Evolutionary conservation across 345 rosid species (phyloP), one percentile per base, ranked within the genome.

Genomic region (Syzygium oleosum): DNA sequence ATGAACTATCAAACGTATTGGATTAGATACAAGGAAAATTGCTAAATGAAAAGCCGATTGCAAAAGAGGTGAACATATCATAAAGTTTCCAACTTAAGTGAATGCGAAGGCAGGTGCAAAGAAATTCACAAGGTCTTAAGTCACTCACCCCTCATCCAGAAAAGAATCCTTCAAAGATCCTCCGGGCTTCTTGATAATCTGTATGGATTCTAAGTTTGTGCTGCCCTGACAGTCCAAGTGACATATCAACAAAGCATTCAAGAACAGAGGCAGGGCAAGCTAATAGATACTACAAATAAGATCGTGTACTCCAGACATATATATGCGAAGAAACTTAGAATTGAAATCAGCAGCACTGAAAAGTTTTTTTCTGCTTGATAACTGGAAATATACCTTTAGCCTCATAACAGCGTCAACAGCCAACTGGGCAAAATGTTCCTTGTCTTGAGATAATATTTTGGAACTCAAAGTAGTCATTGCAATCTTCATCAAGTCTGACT

Each of bases 331-430:
- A 49, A 56, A 87, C 43, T 27, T 58, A 55, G 9, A 63, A 87
- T 29, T 85, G 51, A 85, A 55, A 58, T 65, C 6, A 7, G 65
- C 56, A 84, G n/a, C 51, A 85, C 65, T 52, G 49, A 19, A 58
- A 52, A 85, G 49, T 12, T 34, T 43, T 34, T 17, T 27, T 52
- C 6, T 38, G 83, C 83, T 73, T 73, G 83, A 73, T 73, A 84
- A 58, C 22, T 54, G 34, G 80, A 34, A 7, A 51, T 53, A 89
- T 83, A 97, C 98, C 98, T 95, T 95, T 21, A 97, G 91, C 90
- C 99, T 95, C 95, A 95, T 90, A 86, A 97, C 98, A 92, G 99
- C 99, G 89, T 97, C 99, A 25, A 97, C 98, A 21, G 98, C 99
- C 87, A 97, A 91, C 92, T 94, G 94, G 41, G 93, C 98, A 90